Base-by-base conservation (phyloP, 2,329 filamentous ascomycete species). In the Phaeomoniella chlamydospora region DNA sequence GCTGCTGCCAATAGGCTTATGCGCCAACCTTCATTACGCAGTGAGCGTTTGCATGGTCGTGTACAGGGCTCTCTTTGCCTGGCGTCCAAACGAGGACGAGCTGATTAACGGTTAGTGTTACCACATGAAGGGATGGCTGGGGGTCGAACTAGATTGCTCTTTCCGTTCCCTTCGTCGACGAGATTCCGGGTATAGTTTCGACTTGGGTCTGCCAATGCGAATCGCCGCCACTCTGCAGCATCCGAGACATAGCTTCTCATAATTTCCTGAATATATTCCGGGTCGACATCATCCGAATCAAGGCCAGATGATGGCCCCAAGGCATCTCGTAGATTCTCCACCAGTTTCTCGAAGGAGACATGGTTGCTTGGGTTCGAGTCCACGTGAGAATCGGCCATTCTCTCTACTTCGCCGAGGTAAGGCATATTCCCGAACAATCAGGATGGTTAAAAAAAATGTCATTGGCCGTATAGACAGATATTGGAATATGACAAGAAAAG, bases 1-100 rank as follows among this genome's bases (percentile, higher is more conserved):
- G n/a, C n/a, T n/a, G n/a, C n/a, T n/a, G n/a, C n/a, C n/a, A n/a
- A n/a, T n/a, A n/a, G n/a, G n/a, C n/a, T n/a, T 14, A 13, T 26
- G 19, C 11, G 16, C 37, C 29, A 9, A 61, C 61, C 57, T 77
- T 93, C 84, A 94, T 94, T 47, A 94, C 65, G 58, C 87, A 94
- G 55, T 94, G 87, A 29, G 86, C 83, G 42, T 88, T 83, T 52
- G 78, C 79, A 57, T 85, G 80, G 55, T 94, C 87, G 53, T 94
- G 87, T 52, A 94, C 85, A 9, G 81, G 78, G 48, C 80, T 88
- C 26, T 73, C 73, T 59, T 84, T 84, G 35, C 81, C 80, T 0
- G 87, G 86, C 12, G 77, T 79, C 87, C 87, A 94, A 29, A 93
- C 86, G 29, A 94, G 72, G 33, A 94, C 74, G 42, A 93, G 72